Conservation (phyloP, 208 protist genomes). For the Trypanosoma mega region DNA sequence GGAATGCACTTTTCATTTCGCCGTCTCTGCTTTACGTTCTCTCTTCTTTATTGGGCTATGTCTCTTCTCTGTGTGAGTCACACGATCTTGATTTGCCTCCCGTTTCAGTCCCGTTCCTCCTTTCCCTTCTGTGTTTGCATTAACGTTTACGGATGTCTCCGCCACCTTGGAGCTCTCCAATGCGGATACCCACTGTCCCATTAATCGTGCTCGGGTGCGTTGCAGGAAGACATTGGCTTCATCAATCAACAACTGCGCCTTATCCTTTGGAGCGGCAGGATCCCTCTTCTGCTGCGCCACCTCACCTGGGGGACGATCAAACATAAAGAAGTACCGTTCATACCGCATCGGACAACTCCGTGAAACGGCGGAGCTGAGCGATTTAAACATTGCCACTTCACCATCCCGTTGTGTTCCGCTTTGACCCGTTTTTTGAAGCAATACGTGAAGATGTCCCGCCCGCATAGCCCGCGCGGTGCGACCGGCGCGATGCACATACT, state of each 20-base stretch:
- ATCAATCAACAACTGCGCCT: constrained; percentile 16
- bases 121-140: constrained; percentile 1
- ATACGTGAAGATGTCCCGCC: constrained; percentile 70
- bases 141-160: not conserved
- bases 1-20: no score
- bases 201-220: constrained; percentile 20
- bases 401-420: constrained; percentile 64
- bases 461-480: constrained; percentile 94
- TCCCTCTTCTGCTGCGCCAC: not conserved
- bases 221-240: constrained; percentile 27
- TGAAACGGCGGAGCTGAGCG: constrained; percentile 43
- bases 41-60: no score
- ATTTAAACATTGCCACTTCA: constrained; percentile 72
- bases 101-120: constrained; percentile 8
- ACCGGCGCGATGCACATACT: constrained; percentile 97
- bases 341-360: constrained; percentile 67
- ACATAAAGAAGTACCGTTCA: constrained; percentile 83
- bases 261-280: constrained; percentile 1
- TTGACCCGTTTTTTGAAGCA: constrained; percentile 71
- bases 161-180: constrained; percentile 15
- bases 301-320: constrained; percentile 38
- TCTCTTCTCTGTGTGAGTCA: no score
- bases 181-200: constrained; percentile 20
- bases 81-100: no score
- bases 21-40: no score